A percentile compares a stretch with the other conserved stretches of the same genome.
Conservation (phyloP, 139 green algal species). For the Closterium sp. region DNA sequence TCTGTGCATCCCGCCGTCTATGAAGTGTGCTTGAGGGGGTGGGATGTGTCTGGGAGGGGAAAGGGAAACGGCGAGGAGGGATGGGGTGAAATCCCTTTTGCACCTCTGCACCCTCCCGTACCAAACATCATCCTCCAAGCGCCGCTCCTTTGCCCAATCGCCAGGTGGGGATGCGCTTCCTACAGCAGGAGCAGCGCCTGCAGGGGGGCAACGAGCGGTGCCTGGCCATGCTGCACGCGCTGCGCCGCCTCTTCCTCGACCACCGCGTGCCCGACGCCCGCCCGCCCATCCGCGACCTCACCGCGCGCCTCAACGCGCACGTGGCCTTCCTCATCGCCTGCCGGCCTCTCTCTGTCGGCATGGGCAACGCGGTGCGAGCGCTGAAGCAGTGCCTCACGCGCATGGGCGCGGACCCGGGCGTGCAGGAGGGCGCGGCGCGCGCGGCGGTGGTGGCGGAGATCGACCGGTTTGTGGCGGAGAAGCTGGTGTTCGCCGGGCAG, state of each 20-base stretch:
- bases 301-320: conserved; percentile 68
- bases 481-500: neutral
- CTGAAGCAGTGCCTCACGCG: conserved; percentile 68
- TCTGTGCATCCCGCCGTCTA: too few relatives aligned
- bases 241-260: conserved; percentile 72
- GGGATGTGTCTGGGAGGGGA: too few relatives aligned
- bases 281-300: conserved; percentile 77
- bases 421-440: conserved; percentile 50
- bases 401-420: conserved; percentile 8
- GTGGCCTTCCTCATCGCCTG: conserved; percentile 86
- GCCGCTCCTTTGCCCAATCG: too few relatives aligned
- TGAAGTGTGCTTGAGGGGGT: too few relatives aligned
- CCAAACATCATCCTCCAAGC: too few relatives aligned
- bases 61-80: too few relatives aligned
- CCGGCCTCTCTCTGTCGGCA: conserved; percentile 79
- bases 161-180: conserved; percentile 77
- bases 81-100: neutral
- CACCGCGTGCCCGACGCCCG: conserved; percentile 70
- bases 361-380: conserved; percentile 89
- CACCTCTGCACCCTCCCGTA: neutral
- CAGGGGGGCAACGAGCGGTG: conserved; percentile 76
- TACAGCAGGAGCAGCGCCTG: conserved; percentile 67
- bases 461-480: conserved; percentile 56
- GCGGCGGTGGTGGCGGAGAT: conserved; percentile 22
- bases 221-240: conserved; percentile 81